A percentile compares a stretch with the other conserved stretches of the same genome.
phyloP scores from a whole-genome alignment of 2,329 filamentous ascomycete species.

The Fusarium concolor region DNA sequence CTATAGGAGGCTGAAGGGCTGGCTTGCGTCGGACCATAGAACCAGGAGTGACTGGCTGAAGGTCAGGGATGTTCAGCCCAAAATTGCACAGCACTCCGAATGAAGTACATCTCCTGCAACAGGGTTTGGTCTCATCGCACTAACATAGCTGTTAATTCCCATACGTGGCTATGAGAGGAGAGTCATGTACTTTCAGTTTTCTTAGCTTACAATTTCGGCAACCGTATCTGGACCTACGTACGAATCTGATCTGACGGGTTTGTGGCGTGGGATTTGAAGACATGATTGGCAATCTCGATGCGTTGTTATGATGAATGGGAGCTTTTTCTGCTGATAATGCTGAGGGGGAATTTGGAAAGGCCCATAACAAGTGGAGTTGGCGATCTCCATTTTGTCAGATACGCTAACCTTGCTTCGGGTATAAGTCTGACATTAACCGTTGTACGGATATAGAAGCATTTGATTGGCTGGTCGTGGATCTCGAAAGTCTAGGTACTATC shows the following conservation, averaged over 20 bases:
- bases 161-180: neutral
- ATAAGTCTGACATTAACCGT: conserved; percentile 40
- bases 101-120: conserved; percentile 56
- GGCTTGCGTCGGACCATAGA: conserved; percentile 24
- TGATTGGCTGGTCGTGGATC: conserved; percentile 44
- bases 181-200: conserved; percentile 57
- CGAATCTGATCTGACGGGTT: neutral
- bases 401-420: conserved; percentile 36
- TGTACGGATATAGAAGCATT: conserved; percentile 37
- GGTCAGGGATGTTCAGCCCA: conserved; percentile 49
- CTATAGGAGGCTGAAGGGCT: conserved; percentile 41
- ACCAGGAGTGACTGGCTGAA: conserved; percentile 51
- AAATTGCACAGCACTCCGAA: conserved; percentile 62
- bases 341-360: neutral
- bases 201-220: conserved; percentile 65
- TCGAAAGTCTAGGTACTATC: neutral
- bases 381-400: neutral
- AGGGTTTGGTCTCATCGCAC: conserved; percentile 61
- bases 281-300: conserved; percentile 2
- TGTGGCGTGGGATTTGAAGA: neutral
- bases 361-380: neutral
- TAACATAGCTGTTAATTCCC: conserved; percentile 30
- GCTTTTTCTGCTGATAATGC: neutral
- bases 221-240: conserved; percentile 57
- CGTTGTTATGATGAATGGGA: no score